phyloP scores from a whole-genome alignment of 2,329 filamentous ascomycete species.

The Fusarium sterilihyphosum region DNA sequence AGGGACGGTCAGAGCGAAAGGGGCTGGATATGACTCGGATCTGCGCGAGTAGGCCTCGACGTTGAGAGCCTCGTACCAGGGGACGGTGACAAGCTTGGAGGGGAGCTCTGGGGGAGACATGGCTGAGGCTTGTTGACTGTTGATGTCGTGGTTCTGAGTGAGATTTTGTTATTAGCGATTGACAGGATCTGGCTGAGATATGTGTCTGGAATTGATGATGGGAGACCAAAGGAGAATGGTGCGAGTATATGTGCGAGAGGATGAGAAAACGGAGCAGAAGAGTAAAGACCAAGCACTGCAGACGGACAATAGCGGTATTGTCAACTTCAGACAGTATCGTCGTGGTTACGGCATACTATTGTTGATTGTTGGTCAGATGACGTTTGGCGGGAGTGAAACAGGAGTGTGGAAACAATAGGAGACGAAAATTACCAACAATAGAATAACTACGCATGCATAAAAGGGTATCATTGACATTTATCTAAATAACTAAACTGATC shows the following conservation, averaged over 20 bases:
- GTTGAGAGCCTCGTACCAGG: slow-evolving; percentile 4
- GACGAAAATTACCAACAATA: neutral
- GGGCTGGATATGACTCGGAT: neutral
- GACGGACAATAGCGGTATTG: neutral
- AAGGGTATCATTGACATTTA: slow-evolving; percentile 37
- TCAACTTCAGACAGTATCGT: neutral
- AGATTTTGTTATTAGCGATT: neutral
- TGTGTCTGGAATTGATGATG: neutral
- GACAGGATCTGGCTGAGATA: neutral
- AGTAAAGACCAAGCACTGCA: neutral
- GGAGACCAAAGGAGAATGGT: no score
- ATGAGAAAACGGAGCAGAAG: neutral
- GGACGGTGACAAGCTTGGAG: slow-evolving; percentile 20
- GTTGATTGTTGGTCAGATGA: neutral
- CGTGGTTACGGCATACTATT: neutral
- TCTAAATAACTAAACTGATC: neutral
- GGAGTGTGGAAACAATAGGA: neutral
- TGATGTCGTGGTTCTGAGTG: neutral
- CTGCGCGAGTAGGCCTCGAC: neutral
- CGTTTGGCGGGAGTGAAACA: neutral
- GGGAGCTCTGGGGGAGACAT: slow-evolving; percentile 25
- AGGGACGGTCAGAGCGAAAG: slow-evolving; percentile 15
- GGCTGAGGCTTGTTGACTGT: neutral
- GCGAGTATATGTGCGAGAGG: neutral
- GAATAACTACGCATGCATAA: slow-evolving; percentile 1